Evolutionary conservation across 345 rosid species (phyloP).

Genomic region (Citropsis articulata): DNA sequence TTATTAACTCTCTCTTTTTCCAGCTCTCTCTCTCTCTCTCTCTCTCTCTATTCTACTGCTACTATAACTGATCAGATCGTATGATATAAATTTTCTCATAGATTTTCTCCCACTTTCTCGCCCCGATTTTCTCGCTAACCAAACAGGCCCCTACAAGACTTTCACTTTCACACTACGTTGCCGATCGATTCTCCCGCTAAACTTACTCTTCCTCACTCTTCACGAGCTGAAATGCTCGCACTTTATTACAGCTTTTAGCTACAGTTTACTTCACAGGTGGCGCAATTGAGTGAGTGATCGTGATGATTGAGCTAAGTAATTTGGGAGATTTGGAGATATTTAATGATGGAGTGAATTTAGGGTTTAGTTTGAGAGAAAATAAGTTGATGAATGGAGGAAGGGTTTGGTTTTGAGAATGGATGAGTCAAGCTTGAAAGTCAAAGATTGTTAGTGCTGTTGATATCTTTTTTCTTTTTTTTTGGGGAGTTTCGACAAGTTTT

Average conservation of each 20-base stretch:
- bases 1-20: constrained; percentile 21
- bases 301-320: constrained; percentile 20
- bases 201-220: neutral
- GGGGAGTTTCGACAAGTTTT: neutral
- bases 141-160: neutral
- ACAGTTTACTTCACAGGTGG: neutral
- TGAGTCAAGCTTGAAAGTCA: constrained; percentile 4
- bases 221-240: neutral
- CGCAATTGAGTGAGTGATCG: constrained; percentile 20
- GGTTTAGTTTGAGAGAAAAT: constrained; percentile 30
- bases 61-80: constrained; percentile 32
- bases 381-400: constrained; percentile 35
- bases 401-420: constrained; percentile 34
- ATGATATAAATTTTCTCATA: constrained; percentile 7
- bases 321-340: constrained; percentile 8
- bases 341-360: constrained; percentile 19
- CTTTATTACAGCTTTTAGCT: neutral
- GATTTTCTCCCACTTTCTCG: constrained; percentile 31
- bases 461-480: neutral
- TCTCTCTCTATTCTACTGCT: constrained; percentile 32
- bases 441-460: constrained; percentile 10
- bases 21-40: constrained; percentile 18
- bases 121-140: constrained; percentile 26
- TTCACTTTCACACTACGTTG: neutral
- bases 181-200: neutral